Evolutionary conservation across 495 filamentous ascomycete species (phyloP).

Genomic region (Neurospora terricola): DNA sequence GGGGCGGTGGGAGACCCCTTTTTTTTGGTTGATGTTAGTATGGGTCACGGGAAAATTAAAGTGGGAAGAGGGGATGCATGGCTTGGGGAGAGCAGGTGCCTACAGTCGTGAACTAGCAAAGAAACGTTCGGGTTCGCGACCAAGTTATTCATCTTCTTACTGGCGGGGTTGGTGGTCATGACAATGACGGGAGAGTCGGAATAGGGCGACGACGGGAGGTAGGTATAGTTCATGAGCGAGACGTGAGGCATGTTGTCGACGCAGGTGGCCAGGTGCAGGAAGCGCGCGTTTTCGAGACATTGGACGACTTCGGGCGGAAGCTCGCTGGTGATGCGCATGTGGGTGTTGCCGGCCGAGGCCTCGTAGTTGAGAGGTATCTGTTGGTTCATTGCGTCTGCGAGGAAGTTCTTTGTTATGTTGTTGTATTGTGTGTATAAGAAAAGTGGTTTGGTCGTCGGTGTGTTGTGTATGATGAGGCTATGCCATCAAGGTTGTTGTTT

Average conservation of each 20-base stretch:
- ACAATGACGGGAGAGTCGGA: constrained; percentile 62
- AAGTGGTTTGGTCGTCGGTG: not conserved
- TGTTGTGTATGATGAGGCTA: not conserved
- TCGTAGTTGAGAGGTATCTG: constrained; percentile 62
- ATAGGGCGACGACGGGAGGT: constrained; percentile 76
- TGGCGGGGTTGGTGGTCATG: constrained; percentile 86
- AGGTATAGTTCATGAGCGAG: constrained; percentile 98
- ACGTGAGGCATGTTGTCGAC: constrained; percentile 77
- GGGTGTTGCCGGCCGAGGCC: constrained; percentile 59
- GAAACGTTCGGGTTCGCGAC: constrained; percentile 81
- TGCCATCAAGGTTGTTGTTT: not conserved
- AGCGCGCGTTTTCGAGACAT: constrained; percentile 89
- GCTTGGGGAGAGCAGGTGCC: not conserved
- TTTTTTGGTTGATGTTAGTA: not conserved
- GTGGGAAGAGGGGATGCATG: not conserved
- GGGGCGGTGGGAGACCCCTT: constrained; percentile 80
- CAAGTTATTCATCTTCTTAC: constrained; percentile 83
- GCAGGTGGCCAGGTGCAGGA: constrained; percentile 92
- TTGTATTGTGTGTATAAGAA: not conserved
- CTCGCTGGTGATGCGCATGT: constrained; percentile 54
- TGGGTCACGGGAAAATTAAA: too few species aligned
- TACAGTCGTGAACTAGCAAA: constrained; percentile 92
- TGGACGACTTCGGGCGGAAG: constrained; percentile 78
- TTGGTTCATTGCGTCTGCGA: constrained; percentile 27
- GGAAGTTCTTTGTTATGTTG: not conserved